Conservation (phyloP, 1,284 basidiomycete genomes). For the Ceratobasidium sp. region DNA sequence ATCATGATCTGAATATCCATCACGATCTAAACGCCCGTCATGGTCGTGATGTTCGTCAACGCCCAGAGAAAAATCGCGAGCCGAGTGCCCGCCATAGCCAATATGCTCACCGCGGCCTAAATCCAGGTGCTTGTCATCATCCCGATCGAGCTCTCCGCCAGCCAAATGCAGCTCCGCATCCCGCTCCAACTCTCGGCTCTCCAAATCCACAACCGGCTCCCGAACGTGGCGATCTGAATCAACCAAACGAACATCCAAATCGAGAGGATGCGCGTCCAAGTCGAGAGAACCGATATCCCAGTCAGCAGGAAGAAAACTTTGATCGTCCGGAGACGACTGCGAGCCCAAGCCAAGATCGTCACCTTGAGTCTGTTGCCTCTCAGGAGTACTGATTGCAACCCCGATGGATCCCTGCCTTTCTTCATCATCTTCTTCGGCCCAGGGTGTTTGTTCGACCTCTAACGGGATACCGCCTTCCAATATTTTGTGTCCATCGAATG, state of each 20-base stretch:
- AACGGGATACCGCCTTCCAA: background rate
- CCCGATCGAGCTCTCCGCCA: background rate
- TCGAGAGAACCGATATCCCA: constrained; percentile 41
- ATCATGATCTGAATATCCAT: no score
- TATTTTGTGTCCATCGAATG: no score
- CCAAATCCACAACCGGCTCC: background rate
- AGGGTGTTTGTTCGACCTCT: background rate
- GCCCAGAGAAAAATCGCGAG: no score
- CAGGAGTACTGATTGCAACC: no score
- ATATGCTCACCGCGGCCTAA: no score
- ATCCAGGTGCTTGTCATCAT: no score
- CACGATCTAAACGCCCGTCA: no score
- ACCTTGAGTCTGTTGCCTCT: constrained; percentile 26
- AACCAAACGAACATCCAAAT: constrained; percentile 13
- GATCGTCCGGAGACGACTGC: constrained; percentile 3
- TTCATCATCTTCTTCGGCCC: no score
- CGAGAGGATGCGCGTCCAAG: constrained; percentile 19
- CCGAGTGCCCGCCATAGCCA: no score
- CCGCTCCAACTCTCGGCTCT: background rate
- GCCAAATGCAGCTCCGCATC: background rate
- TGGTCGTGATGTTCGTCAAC: no score
- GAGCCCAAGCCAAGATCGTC: constrained; percentile 25
- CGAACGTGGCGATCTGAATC: background rate
- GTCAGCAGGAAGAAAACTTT: constrained; percentile 41
- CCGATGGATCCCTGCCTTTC: no score